A percentile compares a stretch with the other conserved stretches of the same genome.
These are phyloP conservation scores for Tetrapyrgos nigripes DNA, from an alignment of 1,284 basidiomycete species.

Conservation along the genomic window DNA sequence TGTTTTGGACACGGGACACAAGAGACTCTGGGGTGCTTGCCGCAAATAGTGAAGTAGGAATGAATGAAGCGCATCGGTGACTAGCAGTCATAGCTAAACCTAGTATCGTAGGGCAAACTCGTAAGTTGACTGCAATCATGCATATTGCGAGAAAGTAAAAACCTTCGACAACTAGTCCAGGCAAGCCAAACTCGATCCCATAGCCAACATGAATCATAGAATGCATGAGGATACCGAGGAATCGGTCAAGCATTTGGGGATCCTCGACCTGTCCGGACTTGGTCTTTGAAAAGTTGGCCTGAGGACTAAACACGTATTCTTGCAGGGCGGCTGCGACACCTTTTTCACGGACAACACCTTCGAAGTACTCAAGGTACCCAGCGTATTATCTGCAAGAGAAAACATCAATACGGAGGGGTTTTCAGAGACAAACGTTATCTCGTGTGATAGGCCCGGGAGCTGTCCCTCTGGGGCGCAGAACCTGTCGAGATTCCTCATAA, in stretches of 20 bases:
- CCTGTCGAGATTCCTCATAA: slow-evolving; percentile 46
- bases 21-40: not conserved
- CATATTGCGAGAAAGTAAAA: not conserved
- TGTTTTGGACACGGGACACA: slow-evolving; percentile 28
- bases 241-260: slow-evolving; percentile 66
- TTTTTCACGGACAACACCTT: slow-evolving; percentile 46
- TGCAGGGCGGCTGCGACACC: slow-evolving; percentile 53
- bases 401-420: slow-evolving; percentile 22
- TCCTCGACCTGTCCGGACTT: slow-evolving; percentile 36
- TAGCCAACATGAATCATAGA: slow-evolving; percentile 71
- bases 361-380: slow-evolving; percentile 63
- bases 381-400: slow-evolving; percentile 52
- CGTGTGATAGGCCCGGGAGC: slow-evolving; percentile 49
- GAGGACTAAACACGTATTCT: slow-evolving; percentile 61
- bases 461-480: slow-evolving; percentile 44
- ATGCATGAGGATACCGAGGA: slow-evolving; percentile 66
- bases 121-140: not conserved
- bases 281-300: slow-evolving; percentile 48
- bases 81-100: slow-evolving; percentile 53
- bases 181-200: slow-evolving; percentile 67
- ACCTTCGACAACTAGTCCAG: slow-evolving; percentile 72
- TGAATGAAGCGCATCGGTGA: slow-evolving; percentile 30
- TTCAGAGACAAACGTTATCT: slow-evolving; percentile 51
- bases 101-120: slow-evolving; percentile 15
- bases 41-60: not conserved